Percentiles rank a stretch among this genome's conserved stretches.
Conservation (phyloP, 352 stramenopile genomes). For the Globisporangium abappressorium region DNA sequence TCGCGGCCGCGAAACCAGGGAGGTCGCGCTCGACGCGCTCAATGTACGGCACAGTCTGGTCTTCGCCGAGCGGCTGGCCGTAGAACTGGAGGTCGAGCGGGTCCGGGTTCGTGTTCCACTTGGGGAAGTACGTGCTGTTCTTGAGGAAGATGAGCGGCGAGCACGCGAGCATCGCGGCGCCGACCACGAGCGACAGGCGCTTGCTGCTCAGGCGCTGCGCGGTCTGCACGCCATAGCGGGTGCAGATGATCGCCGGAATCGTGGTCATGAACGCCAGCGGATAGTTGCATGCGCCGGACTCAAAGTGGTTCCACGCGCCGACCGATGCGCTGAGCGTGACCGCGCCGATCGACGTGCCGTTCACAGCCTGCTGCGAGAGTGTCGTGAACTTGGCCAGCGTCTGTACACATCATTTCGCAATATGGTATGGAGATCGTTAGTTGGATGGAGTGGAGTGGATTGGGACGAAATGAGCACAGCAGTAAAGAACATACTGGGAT, state of each 20-base stretch:
- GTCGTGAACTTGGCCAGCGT: constrained; percentile 78
- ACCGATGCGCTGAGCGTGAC: constrained; percentile 67
- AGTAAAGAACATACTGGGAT: constrained; percentile 50
- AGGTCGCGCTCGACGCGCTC: constrained; percentile 40
- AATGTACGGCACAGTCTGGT: constrained; percentile 37
- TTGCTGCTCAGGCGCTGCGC: constrained; percentile 77
- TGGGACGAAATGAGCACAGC: background rate
- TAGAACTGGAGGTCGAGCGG: constrained; percentile 82
- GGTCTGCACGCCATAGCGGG: constrained; percentile 74
- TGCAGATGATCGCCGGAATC: constrained; percentile 68
- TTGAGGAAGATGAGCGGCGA: constrained; percentile 84
- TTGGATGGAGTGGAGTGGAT: background rate
- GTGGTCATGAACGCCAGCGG: constrained; percentile 73
- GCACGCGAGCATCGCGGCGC: constrained; percentile 71
- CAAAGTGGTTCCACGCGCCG: constrained; percentile 70
- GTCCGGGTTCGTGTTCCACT: constrained; percentile 51
- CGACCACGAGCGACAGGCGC: constrained; percentile 70
- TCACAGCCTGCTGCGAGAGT: constrained; percentile 76
- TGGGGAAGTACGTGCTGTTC: constrained; percentile 72
- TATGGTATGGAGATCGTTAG: background rate
- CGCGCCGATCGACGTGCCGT: constrained; percentile 80
- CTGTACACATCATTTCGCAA: constrained; percentile 22
- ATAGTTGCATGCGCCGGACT: constrained; percentile 69
- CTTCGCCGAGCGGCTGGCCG: constrained; percentile 20
- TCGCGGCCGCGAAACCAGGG: constrained; percentile 44